A percentile compares a stretch with the other conserved stretches of the same genome.
phyloP scores from a whole-genome alignment of 805 yeast genomes.

The Kregervanrija pseudodelftensis region DNA sequence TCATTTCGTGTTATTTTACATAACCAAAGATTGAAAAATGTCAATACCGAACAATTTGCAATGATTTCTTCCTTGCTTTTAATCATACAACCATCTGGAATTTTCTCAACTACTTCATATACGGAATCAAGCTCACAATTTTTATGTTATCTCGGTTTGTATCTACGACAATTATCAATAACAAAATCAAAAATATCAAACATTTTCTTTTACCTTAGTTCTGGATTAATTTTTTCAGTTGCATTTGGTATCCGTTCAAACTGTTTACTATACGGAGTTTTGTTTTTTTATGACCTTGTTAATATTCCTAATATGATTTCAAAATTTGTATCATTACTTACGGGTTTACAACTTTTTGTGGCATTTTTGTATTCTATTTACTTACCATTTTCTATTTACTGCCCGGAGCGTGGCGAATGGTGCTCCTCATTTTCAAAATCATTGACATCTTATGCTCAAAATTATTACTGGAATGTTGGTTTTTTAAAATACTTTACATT shows the following conservation, averaged over 20 bases:
- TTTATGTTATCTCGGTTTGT: slow-evolving; percentile 50
- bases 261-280: slow-evolving; percentile 62
- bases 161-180: slow-evolving; percentile 34
- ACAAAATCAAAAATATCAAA: slow-evolving; percentile 3
- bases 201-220: slow-evolving; percentile 27
- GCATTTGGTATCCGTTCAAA: slow-evolving; percentile 70
- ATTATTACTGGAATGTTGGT: slow-evolving; percentile 80
- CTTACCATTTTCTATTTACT: slow-evolving; percentile 49
- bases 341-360: slow-evolving; percentile 50
- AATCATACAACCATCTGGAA: slow-evolving; percentile 70
- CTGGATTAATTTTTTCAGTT: slow-evolving; percentile 49
- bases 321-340: slow-evolving; percentile 30
- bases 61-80: slow-evolving; percentile 31
- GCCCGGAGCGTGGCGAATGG: slow-evolving; percentile 77
- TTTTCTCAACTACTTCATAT: slow-evolving; percentile 67
- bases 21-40: not conserved
- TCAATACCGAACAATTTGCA: slow-evolving; percentile 7
- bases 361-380: slow-evolving; percentile 42
- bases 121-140: slow-evolving; percentile 69
- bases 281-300: slow-evolving; percentile 52
- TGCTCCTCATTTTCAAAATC: slow-evolving; percentile 53
- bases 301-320: slow-evolving; percentile 4
- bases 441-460: slow-evolving; percentile 65
- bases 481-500: slow-evolving; percentile 76
- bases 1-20: slow-evolving; percentile 28